These are phyloP conservation scores for Kodamaea derodonti DNA, from an alignment of 1,139 yeast species.

Conservation along the genomic window DNA sequence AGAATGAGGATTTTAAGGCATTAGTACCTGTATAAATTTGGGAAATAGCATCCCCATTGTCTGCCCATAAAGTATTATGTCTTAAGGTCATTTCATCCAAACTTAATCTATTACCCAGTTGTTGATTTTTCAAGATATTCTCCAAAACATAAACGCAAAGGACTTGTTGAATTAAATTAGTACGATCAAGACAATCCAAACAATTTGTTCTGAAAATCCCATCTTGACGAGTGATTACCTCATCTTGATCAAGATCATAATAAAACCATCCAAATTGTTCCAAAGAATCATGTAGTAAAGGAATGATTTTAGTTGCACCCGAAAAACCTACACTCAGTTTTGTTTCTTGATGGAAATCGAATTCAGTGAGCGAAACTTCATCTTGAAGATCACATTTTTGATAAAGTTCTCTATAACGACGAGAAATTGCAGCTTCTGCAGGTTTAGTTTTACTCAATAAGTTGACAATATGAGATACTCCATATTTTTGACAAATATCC, in stretches of 20 bases:
- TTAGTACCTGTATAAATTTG: slow-evolving; percentile 97
- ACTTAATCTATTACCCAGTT: slow-evolving; percentile 17
- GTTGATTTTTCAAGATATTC: slow-evolving; percentile 55
- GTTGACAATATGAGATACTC: slow-evolving; percentile 82
- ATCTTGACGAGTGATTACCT: slow-evolving; percentile 64
- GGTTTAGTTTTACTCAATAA: slow-evolving; percentile 71
- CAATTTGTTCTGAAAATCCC: slow-evolving; percentile 94
- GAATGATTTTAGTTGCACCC: slow-evolving; percentile 71
- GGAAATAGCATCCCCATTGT: slow-evolving; percentile 94
- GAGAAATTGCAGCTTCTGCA: slow-evolving; percentile 69
- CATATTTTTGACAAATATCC: slow-evolving; percentile 67
- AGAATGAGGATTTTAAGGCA: slow-evolving; percentile 89
- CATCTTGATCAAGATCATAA: slow-evolving; percentile 40
- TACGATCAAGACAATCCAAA: slow-evolving; percentile 91
- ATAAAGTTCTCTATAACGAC: slow-evolving; percentile 61
- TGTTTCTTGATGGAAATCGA: slow-evolving; percentile 93
- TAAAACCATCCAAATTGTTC: slow-evolving; percentile 73
- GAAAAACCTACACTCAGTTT: slow-evolving; percentile 77
- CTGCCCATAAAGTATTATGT: slow-evolving; percentile 93
- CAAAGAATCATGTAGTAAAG: slow-evolving; percentile 59
- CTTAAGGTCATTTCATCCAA: slow-evolving; percentile 51
- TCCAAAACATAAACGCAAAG: slow-evolving; percentile 60
- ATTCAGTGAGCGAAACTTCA: slow-evolving; percentile 65
- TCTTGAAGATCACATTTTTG: slow-evolving; percentile 37
- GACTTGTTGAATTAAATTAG: slow-evolving; percentile 89